Base-by-base conservation (phyloP, 768 basidiomycete species). In the Leccinum rimulosum region DNA sequence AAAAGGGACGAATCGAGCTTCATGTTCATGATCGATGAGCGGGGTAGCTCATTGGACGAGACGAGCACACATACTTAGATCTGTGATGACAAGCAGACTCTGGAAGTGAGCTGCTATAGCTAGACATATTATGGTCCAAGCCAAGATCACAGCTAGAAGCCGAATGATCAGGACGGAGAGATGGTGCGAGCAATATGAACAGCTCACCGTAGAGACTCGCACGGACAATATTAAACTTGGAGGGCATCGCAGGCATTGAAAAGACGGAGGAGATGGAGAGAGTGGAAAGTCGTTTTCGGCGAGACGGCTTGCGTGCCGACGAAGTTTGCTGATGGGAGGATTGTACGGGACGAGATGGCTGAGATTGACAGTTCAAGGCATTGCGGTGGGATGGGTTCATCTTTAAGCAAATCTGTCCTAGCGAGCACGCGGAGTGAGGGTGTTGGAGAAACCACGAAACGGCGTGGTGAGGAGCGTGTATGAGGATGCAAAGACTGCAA, bases 1-100 rank as follows among this genome's bases (percentile, higher is more conserved):
- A 68, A 91, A 89, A 17, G 91, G 91, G 40, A 93, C 86, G 70
- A 93, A 93, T 76, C 87, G 90, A 76, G 91, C 91, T 93, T 66
- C 8, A 54, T 28, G 49, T 93, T 66, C 6, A 55, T 31, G 49
- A 22, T 49, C 56, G 38, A 52, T 54, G 33, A 65, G 22, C 6
- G 48, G 60, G n/a, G 50, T 8, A 36, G 10, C 45, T 27, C 4
- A 19, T n/a, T n/a, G 45, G n/a, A 52, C 31, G 14, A 53, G 17
- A 54, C 7, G 43, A 12, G 22, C 3, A 58, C 14, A 51, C 87
- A 70, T 71, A 93, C 91, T 93, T 71, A 93, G 87, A 75, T 92
- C 89, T 58, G 87, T 89, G 63, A 88, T 78, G 60, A 84, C 79
- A 61, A 92, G 75, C 35, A 91, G 79, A 56, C 77, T 77, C 71